Conservation (phyloP, 1,284 basidiomycete species). For the Rhodotorula sp. region DNA sequence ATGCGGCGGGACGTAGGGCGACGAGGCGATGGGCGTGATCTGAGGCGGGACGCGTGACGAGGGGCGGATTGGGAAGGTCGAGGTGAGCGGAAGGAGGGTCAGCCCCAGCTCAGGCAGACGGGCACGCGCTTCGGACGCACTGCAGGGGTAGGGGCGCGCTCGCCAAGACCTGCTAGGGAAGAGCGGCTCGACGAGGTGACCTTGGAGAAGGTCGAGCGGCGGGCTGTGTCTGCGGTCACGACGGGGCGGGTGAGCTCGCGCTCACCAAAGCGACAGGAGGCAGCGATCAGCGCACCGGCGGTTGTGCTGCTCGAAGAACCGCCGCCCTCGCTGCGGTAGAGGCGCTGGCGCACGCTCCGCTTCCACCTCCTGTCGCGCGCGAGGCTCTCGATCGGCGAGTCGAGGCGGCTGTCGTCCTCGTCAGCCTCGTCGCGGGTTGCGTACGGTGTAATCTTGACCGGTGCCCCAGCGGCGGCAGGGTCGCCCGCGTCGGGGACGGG, state of each 20-base stretch:
- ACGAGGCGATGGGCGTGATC: background rate
- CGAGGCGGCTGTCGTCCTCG: background rate
- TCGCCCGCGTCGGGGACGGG: background rate
- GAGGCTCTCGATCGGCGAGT: background rate
- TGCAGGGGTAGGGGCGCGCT: background rate
- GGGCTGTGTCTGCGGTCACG: background rate
- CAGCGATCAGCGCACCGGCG: background rate
- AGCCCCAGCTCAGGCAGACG: background rate
- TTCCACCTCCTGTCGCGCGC: background rate
- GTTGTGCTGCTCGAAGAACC: too few species aligned
- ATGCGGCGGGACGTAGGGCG: slow-evolving; percentile 10
- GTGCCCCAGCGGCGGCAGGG: background rate
- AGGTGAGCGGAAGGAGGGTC: background rate
- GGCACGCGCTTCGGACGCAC: background rate
- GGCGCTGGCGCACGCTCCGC: background rate
- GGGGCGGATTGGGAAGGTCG: background rate
- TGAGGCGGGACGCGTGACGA: background rate
- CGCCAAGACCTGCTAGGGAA: background rate
- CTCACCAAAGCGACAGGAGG: too few species aligned
- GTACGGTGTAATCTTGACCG: background rate
- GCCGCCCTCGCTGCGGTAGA: background rate
- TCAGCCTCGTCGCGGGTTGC: background rate
- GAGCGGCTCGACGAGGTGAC: background rate
- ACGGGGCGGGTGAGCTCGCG: too few species aligned
- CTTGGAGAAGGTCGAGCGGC: background rate